phyloP scores from a whole-genome alignment of 768 basidiomycete species.

The Cubamyces sp. region DNA sequence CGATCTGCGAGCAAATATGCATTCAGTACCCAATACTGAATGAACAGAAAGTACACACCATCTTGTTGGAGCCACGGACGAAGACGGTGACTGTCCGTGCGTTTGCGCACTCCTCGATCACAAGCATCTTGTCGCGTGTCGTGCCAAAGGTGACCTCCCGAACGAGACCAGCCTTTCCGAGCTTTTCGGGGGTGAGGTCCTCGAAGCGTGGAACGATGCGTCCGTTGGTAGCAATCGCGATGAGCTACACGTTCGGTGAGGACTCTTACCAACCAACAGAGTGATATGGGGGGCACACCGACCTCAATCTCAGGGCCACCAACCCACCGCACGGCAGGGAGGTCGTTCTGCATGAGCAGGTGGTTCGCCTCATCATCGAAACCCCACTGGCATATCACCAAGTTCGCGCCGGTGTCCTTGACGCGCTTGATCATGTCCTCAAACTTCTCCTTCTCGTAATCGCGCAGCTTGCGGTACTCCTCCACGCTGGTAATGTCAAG shows the following conservation, averaged over 20 bases:
- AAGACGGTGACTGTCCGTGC: slow-evolving; percentile 96
- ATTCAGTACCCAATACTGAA: no score
- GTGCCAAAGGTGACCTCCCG: slow-evolving; percentile 96
- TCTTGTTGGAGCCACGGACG: slow-evolving; percentile 97
- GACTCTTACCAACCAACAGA: neutral
- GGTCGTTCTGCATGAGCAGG: slow-evolving; percentile 94
- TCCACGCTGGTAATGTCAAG: slow-evolving; percentile 96
- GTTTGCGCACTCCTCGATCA: slow-evolving; percentile 99
- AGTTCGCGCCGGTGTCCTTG: slow-evolving; percentile 94
- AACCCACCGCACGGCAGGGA: slow-evolving; percentile 98
- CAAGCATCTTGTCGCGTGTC: slow-evolving; percentile 98
- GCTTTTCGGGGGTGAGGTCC: slow-evolving; percentile 87
- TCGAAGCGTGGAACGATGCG: slow-evolving; percentile 98
- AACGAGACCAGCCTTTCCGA: slow-evolving; percentile 92
- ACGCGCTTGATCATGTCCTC: slow-evolving; percentile 95
- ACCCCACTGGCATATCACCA: slow-evolving; percentile 99
- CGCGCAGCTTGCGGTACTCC: slow-evolving; percentile 92
- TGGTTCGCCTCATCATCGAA: slow-evolving; percentile 99
- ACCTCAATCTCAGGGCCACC: slow-evolving; percentile 99
- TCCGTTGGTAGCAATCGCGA: slow-evolving; percentile 97
- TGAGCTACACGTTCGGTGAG: slow-evolving; percentile 58
- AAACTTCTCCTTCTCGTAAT: slow-evolving; percentile 97
- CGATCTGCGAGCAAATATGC: slow-evolving; percentile 62
- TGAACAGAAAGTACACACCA: slow-evolving; percentile 56
- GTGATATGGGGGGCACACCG: slow-evolving; percentile 9